phyloP scores from a whole-genome alignment of 1,284 basidiomycete species.

The Trametes hirsuta region DNA sequence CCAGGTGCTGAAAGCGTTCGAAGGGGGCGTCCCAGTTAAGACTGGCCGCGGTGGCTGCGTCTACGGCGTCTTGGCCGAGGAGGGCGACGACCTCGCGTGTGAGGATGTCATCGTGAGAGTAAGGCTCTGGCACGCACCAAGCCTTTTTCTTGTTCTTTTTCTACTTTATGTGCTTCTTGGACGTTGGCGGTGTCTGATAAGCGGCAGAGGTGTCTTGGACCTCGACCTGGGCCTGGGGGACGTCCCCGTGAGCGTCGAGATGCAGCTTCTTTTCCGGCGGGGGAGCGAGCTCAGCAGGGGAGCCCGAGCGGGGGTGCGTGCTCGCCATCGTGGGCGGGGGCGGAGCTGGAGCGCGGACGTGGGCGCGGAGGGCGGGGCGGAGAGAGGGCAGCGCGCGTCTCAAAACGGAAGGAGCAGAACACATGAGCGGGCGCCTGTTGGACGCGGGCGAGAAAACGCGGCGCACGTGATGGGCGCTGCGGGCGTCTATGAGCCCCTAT shows the following conservation, averaged over 20 bases:
- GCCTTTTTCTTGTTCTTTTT: conserved; percentile 34
- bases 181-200: conserved; percentile 23
- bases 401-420: conserved; percentile 3
- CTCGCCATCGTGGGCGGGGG: conserved; percentile 10
- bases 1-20: conserved; percentile 60
- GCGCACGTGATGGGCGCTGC: conserved; percentile 16
- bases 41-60: conserved; percentile 50
- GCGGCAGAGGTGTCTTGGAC: conserved; percentile 5
- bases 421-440: conserved; percentile 6
- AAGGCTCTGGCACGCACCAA: conserved; percentile 56
- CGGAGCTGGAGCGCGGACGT: neutral
- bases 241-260: conserved; percentile 26
- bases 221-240: too few species aligned
- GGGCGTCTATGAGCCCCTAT: conserved; percentile 2
- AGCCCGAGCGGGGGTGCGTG: conserved; percentile 12
- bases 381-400: neutral
- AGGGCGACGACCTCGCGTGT: conserved; percentile 72
- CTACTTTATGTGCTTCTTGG: conserved; percentile 22
- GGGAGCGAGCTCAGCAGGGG: neutral
- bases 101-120: conserved; percentile 76
- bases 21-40: conserved; percentile 65
- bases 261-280: conserved; percentile 45
- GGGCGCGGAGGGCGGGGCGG: too few species aligned
- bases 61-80: conserved; percentile 64
- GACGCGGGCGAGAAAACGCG: conserved; percentile 11